Conservation (phyloP, 192 early-diverging fungal species). For the Podila epicladia region DNA sequence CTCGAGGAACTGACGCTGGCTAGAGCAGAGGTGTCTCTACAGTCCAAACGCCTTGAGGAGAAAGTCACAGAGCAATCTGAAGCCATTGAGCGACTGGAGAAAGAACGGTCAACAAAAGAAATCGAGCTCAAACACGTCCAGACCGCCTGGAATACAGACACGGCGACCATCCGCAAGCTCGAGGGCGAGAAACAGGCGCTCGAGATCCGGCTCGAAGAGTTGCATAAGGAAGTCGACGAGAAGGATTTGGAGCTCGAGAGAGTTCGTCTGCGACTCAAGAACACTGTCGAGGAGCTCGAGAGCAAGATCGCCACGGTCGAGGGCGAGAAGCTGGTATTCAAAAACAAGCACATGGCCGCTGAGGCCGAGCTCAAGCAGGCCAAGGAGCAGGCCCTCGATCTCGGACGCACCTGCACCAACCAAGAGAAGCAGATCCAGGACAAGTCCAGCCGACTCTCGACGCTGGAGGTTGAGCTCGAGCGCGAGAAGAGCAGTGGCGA, state of each 20-base stretch:
- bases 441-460: slow-evolving; percentile 29
- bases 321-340: slow-evolving; percentile 36
- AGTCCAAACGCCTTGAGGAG: slow-evolving; percentile 32
- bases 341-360: slow-evolving; percentile 48
- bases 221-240: slow-evolving; percentile 70
- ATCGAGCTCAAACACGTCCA: slow-evolving; percentile 35
- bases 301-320: slow-evolving; percentile 45
- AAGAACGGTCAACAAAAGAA: slow-evolving; percentile 40
- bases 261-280: slow-evolving; percentile 43
- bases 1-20: slow-evolving; percentile 57
- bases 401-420: slow-evolving; percentile 41
- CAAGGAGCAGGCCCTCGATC: slow-evolving; percentile 35
- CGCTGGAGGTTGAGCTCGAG: slow-evolving; percentile 35
- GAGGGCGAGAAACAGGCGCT: slow-evolving; percentile 59
- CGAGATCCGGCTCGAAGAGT: slow-evolving; percentile 68
- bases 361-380: slow-evolving; percentile 47
- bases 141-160: slow-evolving; percentile 23
- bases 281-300: slow-evolving; percentile 45
- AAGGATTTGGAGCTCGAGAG: slow-evolving; percentile 71
- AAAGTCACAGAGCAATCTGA: slow-evolving; percentile 21
- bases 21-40: slow-evolving; percentile 34
- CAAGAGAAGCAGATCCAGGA: slow-evolving; percentile 52
- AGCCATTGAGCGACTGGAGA: slow-evolving; percentile 28
- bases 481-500: slow-evolving; percentile 38
- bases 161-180: slow-evolving; percentile 19